phyloP scores from a whole-genome alignment of 2,329 filamentous ascomycete genomes.

The Chaetothyriales sp. region DNA sequence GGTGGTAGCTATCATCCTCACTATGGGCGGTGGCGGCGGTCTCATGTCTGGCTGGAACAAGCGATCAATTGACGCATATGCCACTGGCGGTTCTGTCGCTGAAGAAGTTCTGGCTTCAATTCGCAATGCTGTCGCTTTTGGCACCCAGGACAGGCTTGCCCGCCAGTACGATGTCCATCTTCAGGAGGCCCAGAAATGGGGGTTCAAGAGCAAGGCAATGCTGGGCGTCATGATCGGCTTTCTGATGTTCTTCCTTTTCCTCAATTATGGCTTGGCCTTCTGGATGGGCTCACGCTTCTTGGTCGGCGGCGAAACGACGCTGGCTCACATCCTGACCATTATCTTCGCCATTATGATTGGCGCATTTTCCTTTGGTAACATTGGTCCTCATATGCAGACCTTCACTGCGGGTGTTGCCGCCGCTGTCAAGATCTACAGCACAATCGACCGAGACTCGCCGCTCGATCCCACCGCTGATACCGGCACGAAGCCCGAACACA shows the following conservation, averaged over 20 bases:
- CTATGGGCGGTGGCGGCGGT: slow-evolving; percentile 57
- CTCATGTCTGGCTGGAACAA: slow-evolving; percentile 75
- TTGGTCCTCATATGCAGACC: slow-evolving; percentile 71
- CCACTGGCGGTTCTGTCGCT: slow-evolving; percentile 68
- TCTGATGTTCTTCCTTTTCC: slow-evolving; percentile 71
- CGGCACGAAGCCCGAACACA: slow-evolving; percentile 56
- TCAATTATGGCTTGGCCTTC: slow-evolving; percentile 77
- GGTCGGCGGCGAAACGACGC: slow-evolving; percentile 46
- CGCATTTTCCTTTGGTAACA: slow-evolving; percentile 76
- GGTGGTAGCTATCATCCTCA: slow-evolving; percentile 60
- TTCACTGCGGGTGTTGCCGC: slow-evolving; percentile 74
- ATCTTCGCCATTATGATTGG: slow-evolving; percentile 86
- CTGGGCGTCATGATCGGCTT: slow-evolving; percentile 65
- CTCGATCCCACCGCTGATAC: slow-evolving; percentile 58
- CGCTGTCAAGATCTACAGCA: slow-evolving; percentile 80
- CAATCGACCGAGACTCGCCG: slow-evolving; percentile 76
- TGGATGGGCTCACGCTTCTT: slow-evolving; percentile 69
- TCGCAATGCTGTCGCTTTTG: slow-evolving; percentile 81
- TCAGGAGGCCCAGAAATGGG: slow-evolving; percentile 55
- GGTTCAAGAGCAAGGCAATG: slow-evolving; percentile 57
- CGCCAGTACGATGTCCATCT: slow-evolving; percentile 69
- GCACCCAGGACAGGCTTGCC: slow-evolving; percentile 83
- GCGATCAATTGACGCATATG: slow-evolving; percentile 61
- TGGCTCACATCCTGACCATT: slow-evolving; percentile 66
- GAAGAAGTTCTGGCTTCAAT: slow-evolving; percentile 93